Evolutionary conservation across 805 yeast species (phyloP), one percentile per base, ranked within the genome.

Genomic region (Barnettozyma wickerhamii): DNA sequence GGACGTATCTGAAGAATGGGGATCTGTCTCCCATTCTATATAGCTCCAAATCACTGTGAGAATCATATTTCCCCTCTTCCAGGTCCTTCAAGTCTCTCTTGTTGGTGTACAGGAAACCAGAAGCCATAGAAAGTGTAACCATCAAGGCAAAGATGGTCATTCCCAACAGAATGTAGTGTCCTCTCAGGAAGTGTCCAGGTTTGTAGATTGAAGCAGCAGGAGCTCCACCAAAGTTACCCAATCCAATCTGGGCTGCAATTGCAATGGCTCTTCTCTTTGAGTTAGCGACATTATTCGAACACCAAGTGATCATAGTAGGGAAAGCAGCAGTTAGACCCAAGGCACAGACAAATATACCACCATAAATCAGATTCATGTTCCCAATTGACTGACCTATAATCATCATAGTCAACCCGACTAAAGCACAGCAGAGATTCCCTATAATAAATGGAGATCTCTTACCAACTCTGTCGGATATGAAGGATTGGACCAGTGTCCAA

Each of bases 11-110:
- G 43, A 64, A 70, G 41, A 60, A 60, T 2, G 75, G 75, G 20
- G 65, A 66, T 47, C 60, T 63, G 53, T 70, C 73, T 18, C 74
- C 75, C 69, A 68, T 53, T 40, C 59, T 62, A 19, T 60, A 47
- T 36, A 69, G 49, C 31, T 68, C 62, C 27, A 52, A 45, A 15
- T 53, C 60, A 10, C 59, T 47, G 32, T 43, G 39, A 4, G 45
- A 48, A 38, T 58, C 65, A 41, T 57, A 67, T 26, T 49, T 51
- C 1, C 71, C 72, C 20, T 53, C 55, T 17, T 48, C 37, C 29
- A 64, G 46, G 31, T 57, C 63, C 17, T 42, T 44, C 36, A 47
- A 46, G 19, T 62, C 48, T 37, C 56, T 49, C 32, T 34, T 44
- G 42, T 64, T 64, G 27, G 51, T 52, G 9, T 47, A 35, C 9